Conservation (phyloP, 1,139 yeast genomes). For the Geotrichum carabidarum region DNA sequence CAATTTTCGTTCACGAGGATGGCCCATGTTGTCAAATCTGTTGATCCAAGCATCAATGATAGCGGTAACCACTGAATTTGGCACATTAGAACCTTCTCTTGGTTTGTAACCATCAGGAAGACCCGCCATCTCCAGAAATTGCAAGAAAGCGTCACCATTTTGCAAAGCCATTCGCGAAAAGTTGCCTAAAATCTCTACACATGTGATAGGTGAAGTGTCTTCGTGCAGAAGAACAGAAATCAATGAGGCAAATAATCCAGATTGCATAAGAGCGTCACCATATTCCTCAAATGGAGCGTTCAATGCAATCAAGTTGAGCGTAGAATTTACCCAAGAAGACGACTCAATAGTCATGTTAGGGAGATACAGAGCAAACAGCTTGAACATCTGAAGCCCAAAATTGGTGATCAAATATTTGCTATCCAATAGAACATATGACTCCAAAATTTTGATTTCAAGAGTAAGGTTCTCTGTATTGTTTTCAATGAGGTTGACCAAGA, state of each 20-base stretch:
- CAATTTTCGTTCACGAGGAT: conserved; percentile 62
- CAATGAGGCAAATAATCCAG: conserved; percentile 32
- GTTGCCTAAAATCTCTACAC: conserved; percentile 48
- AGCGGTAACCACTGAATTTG: conserved; percentile 19
- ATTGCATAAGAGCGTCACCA: conserved; percentile 28
- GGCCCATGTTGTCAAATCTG: conserved; percentile 50
- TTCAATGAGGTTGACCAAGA: conserved; percentile 48
- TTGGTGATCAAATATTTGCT: conserved; percentile 33
- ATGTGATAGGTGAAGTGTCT: conserved; percentile 46
- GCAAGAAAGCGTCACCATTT: conserved; percentile 47
- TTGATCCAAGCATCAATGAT: conserved; percentile 35
- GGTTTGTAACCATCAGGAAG: background rate
- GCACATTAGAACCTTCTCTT: background rate
- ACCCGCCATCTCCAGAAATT: conserved; percentile 24
- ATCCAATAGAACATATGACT: conserved; percentile 63
- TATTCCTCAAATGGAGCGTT: conserved; percentile 27
- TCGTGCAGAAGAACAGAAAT: conserved; percentile 47
- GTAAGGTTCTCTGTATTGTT: conserved; percentile 76
- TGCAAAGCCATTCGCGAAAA: conserved; percentile 51
- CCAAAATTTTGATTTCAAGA: conserved; percentile 57
- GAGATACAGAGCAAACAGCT: conserved; percentile 52
- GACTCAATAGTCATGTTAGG: conserved; percentile 62
- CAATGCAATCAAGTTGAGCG: conserved; percentile 24
- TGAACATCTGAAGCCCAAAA: conserved; percentile 44
- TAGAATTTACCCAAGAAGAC: conserved; percentile 23